phyloP scores from a whole-genome alignment of 306 rosid genomes.

The Rosa persica region DNA sequence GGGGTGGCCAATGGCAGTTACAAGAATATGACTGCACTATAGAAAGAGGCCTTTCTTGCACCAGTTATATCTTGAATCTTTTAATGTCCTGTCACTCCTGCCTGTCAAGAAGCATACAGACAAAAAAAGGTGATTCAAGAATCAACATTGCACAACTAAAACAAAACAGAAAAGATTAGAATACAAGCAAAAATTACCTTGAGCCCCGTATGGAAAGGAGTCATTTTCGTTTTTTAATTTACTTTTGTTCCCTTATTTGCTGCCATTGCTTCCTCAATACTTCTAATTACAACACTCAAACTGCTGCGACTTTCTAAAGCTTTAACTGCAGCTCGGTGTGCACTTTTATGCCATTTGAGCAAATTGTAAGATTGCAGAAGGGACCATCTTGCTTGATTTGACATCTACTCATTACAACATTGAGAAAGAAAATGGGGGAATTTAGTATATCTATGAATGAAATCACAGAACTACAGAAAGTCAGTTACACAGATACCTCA shows the following conservation, averaged over 20 bases:
- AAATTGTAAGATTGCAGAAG: slow-evolving; percentile 92
- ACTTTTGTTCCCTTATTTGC: slow-evolving; percentile 31
- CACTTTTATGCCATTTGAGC: slow-evolving; percentile 83
- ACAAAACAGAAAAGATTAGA: neutral
- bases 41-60: neutral
- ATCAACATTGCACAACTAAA: neutral
- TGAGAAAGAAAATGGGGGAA: slow-evolving; percentile 12
- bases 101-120: slow-evolving; percentile 3
- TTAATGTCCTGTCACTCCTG: neutral
- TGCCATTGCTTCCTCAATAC: slow-evolving; percentile 73
- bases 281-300: slow-evolving; percentile 72
- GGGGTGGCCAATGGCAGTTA: neutral
- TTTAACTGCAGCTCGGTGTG: slow-evolving; percentile 85
- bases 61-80: neutral
- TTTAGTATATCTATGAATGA: slow-evolving; percentile 2
- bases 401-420: slow-evolving; percentile 57
- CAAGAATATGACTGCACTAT: neutral
- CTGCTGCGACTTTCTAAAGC: slow-evolving; percentile 78
- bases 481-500: slow-evolving; percentile 53
- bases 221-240: neutral
- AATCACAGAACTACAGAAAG: slow-evolving; percentile 17
- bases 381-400: slow-evolving; percentile 98
- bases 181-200: neutral
- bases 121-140: neutral
- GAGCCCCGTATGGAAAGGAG: neutral